Evolutionary conservation across 148 eudicot species (phyloP).

Genomic region (Spergularia marina): DNA sequence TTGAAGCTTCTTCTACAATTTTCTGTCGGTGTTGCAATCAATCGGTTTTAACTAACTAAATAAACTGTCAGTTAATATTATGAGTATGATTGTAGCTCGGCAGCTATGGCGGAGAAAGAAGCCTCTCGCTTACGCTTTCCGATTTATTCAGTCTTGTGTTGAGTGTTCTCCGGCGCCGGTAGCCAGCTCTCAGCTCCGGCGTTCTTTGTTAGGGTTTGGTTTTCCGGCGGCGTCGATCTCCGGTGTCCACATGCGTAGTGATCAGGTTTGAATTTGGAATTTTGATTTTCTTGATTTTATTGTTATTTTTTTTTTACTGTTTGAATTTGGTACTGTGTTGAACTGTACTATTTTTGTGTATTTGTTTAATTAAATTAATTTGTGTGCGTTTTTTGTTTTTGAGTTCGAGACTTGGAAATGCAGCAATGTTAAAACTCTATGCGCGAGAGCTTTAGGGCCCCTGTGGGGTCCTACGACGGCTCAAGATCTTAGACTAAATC

Average conservation of each 20-base stretch:
- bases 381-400: no score
- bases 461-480: no score
- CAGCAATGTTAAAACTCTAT: no score
- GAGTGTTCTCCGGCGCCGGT: conserved; percentile 15
- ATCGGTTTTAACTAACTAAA: no score
- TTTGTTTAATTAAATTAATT: no score
- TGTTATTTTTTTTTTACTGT: neutral
- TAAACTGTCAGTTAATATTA: no score
- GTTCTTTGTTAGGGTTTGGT: conserved; percentile 28
- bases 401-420: no score
- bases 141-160: conserved; percentile 27
- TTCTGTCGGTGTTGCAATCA: no score
- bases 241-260: neutral
- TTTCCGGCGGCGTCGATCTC: conserved; percentile 4
- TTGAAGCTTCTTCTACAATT: no score
- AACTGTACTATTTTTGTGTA: neutral
- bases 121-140: conserved; percentile 21
- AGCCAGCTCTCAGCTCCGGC: conserved; percentile 18
- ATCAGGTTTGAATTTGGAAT: conserved; percentile 31
- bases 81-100: conserved; percentile 20
- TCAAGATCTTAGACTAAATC: no score
- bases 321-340: neutral
- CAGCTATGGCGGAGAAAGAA: conserved; percentile 25
- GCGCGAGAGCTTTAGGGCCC: no score
- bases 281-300: neutral